Conservation (phyloP, 495 filamentous ascomycete species). For the Daldinia childiae region DNA sequence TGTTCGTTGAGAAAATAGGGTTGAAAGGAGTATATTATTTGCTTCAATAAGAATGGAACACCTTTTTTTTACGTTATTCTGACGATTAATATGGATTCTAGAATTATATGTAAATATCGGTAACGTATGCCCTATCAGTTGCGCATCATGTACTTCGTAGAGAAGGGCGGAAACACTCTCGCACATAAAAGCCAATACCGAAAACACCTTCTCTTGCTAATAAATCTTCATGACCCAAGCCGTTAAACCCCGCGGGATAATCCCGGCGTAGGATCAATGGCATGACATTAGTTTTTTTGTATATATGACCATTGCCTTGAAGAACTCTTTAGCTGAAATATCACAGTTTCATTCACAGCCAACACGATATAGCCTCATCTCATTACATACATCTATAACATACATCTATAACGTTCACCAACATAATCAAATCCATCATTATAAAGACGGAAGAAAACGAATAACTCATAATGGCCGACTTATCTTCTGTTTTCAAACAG, state of each 20-base stretch:
- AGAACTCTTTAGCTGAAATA: not conserved
- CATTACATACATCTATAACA: not conserved
- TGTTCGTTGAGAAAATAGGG: too few relatives aligned
- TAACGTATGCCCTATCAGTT: not conserved
- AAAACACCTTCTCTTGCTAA: not conserved
- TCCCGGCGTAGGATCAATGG: not conserved
- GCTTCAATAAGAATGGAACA: too few relatives aligned
- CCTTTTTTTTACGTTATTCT: too few relatives aligned
- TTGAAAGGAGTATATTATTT: too few relatives aligned
- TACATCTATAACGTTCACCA: not conserved
- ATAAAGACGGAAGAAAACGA: not conserved
- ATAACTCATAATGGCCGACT: conserved; percentile 17
- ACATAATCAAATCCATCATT: not conserved
- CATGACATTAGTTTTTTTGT: not conserved
- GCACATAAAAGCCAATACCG: not conserved
- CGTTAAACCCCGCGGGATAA: conserved; percentile 12
- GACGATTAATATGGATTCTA: not conserved
- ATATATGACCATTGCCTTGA: not conserved
- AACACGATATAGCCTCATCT: not conserved
- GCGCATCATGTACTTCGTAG: not conserved
- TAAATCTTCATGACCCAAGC: not conserved
- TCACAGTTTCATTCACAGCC: not conserved
- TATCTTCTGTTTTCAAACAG: conserved; percentile 9
- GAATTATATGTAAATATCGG: not conserved
- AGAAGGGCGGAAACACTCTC: not conserved